These are phyloP conservation scores for Globisporangium irregulare DNA, from an alignment of 352 stramenopile species.

Conservation along the genomic window DNA sequence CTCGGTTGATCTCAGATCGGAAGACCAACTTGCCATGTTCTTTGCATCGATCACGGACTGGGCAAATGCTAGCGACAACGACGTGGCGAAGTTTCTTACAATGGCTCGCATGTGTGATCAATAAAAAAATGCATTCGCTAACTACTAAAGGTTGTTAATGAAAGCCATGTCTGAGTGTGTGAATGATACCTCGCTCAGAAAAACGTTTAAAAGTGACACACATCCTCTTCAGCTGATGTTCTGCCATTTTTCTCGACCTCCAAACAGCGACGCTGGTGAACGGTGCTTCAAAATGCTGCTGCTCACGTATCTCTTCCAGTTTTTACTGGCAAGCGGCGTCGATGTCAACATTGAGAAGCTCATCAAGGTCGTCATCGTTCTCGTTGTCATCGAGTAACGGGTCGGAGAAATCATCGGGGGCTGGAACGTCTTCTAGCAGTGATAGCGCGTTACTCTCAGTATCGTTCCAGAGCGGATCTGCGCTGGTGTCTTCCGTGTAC, in stretches of 20 bases:
- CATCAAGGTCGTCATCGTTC: slow-evolving; percentile 37
- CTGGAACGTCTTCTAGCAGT: slow-evolving; percentile 28
- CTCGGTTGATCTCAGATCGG: slow-evolving; percentile 26
- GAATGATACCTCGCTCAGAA: background rate
- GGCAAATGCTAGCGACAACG: slow-evolving; percentile 35
- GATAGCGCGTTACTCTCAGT: background rate
- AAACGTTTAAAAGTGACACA: background rate
- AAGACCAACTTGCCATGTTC: slow-evolving; percentile 41
- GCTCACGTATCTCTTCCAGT: background rate
- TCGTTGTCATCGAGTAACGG: slow-evolving; percentile 9
- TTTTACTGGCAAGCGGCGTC: slow-evolving; percentile 24
- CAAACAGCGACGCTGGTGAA: background rate
- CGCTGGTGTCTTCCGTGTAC: slow-evolving; percentile 15
- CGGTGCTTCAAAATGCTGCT: background rate
- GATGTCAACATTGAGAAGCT: slow-evolving; percentile 55
- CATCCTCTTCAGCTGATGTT: background rate
- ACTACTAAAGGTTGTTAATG: slow-evolving; percentile 7
- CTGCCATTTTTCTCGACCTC: background rate
- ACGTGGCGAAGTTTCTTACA: slow-evolving; percentile 46
- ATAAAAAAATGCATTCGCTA: slow-evolving; percentile 22
- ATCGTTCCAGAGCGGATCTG: slow-evolving; percentile 18
- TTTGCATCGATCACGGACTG: slow-evolving; percentile 59
- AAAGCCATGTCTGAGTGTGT: background rate
- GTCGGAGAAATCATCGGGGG: slow-evolving; percentile 37
- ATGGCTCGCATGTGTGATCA: slow-evolving; percentile 45